phyloP scores from a whole-genome alignment of 2,329 filamentous ascomycete species.

The Penicillium thymicola region DNA sequence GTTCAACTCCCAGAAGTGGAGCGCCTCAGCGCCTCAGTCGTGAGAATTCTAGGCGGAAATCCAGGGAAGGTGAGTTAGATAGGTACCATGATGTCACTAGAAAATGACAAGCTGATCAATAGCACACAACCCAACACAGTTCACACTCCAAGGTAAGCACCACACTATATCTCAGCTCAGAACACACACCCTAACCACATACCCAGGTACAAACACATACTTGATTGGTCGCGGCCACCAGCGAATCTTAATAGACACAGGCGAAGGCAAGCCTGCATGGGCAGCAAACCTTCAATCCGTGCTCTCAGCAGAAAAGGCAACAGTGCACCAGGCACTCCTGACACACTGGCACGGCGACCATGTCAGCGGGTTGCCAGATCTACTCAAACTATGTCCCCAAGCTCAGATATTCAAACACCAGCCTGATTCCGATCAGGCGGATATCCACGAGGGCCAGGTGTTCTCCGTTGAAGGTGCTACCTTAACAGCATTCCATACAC shows the following conservation, averaged over 20 bases:
- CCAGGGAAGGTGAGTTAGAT: constrained; percentile 66
- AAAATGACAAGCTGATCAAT: constrained; percentile 4
- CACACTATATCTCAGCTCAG: not conserved
- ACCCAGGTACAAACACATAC: constrained; percentile 83
- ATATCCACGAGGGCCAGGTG: constrained; percentile 56
- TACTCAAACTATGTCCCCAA: constrained; percentile 62
- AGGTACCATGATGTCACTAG: not conserved
- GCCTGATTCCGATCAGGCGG: constrained; percentile 50
- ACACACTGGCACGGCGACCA: constrained; percentile 96
- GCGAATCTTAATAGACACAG: constrained; percentile 85
- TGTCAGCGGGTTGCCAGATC: constrained; percentile 68
- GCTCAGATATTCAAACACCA: constrained; percentile 65
- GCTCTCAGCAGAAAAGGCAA: constrained; percentile 65
- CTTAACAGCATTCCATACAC: constrained; percentile 63
- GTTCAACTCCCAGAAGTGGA: constrained; percentile 69
- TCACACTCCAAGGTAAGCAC: constrained; percentile 56
- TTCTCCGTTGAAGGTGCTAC: constrained; percentile 56
- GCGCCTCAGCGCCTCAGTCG: constrained; percentile 71
- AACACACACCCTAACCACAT: not conserved
- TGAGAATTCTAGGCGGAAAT: constrained; percentile 86
- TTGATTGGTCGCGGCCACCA: constrained; percentile 71
- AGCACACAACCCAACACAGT: constrained; percentile 31
- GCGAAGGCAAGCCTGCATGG: constrained; percentile 77
- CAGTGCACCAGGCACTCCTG: constrained; percentile 67
- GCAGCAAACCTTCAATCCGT: constrained; percentile 60